Evolutionary conservation across 2,329 filamentous ascomycete species (phyloP).

Genomic region (Drechslerella coelobrocha): DNA sequence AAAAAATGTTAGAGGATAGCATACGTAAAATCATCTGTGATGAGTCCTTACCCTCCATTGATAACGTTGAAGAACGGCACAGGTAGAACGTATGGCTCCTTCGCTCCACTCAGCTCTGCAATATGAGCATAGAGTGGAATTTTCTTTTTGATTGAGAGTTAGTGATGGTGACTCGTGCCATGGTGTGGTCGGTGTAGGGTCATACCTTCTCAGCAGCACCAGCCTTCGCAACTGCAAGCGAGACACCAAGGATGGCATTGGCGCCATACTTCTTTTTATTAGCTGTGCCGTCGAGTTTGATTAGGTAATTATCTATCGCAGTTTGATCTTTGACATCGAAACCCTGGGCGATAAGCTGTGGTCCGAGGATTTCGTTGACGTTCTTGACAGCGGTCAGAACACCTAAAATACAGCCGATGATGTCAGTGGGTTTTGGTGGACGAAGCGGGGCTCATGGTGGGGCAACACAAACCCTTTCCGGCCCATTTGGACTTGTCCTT

Average conservation of each 20-base stretch:
- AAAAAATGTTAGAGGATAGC: slow-evolving; percentile 10
- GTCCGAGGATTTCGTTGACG: slow-evolving; percentile 81
- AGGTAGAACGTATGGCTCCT: slow-evolving; percentile 88
- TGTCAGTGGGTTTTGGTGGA: slow-evolving; percentile 54
- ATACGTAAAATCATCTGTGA: slow-evolving; percentile 16
- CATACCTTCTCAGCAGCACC: slow-evolving; percentile 81
- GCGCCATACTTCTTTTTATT: slow-evolving; percentile 90
- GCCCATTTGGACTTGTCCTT: slow-evolving; percentile 85
- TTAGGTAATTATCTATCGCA: slow-evolving; percentile 83
- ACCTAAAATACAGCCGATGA: slow-evolving; percentile 56
- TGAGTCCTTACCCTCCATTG: slow-evolving; percentile 66
- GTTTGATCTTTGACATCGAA: slow-evolving; percentile 86
- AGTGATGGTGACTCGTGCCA: not conserved
- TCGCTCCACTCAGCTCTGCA: slow-evolving; percentile 84
- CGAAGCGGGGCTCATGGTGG: slow-evolving; percentile 22
- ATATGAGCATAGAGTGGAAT: slow-evolving; percentile 87
- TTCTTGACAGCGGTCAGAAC: slow-evolving; percentile 85
- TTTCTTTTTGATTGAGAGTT: slow-evolving; percentile 60
- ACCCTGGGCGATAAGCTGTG: slow-evolving; percentile 80
- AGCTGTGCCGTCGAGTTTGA: slow-evolving; percentile 79
- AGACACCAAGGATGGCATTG: slow-evolving; percentile 87
- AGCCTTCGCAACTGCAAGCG: slow-evolving; percentile 83
- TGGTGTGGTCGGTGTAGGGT: not conserved
- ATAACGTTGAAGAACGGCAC: slow-evolving; percentile 94
- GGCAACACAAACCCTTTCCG: slow-evolving; percentile 71